phyloP scores from a whole-genome alignment of 768 basidiomycete species.

The Phylloporus arenicola region DNA sequence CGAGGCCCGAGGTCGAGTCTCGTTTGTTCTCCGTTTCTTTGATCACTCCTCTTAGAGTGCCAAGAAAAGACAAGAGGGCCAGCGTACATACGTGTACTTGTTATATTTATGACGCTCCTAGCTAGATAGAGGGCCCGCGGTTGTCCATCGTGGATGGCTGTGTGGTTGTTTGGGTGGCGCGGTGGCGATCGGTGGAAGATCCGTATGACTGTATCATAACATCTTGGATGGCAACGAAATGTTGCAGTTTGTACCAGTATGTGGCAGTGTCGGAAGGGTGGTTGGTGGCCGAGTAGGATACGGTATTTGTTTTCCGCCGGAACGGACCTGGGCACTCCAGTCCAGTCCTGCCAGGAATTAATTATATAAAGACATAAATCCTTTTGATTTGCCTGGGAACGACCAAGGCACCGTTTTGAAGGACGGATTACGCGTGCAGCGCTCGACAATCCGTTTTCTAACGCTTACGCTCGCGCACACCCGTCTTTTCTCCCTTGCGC shows the following conservation, averaged over 20 bases:
- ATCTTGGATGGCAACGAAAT: not conserved
- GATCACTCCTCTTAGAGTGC: conserved; percentile 4
- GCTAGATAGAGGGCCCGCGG: not conserved
- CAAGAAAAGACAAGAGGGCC: conserved; percentile 5
- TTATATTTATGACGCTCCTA: conserved; percentile 18
- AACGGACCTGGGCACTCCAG: too few species aligned
- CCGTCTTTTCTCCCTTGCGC: not conserved
- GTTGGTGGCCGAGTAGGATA: not conserved
- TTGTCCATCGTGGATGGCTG: not conserved
- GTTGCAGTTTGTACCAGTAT: not conserved
- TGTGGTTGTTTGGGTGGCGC: not conserved
- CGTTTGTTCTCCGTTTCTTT: not conserved
- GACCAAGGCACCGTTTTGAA: too few species aligned
- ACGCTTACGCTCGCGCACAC: not conserved
- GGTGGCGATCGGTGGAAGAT: conserved; percentile 5
- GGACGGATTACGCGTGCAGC: too few species aligned
- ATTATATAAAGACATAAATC: too few species aligned
- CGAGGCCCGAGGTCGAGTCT: conserved; percentile 5
- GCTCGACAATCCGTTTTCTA: not conserved
- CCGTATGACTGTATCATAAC: not conserved
- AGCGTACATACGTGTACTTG: conserved; percentile 19
- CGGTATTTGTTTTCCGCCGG: too few species aligned
- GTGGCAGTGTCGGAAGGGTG: not conserved
- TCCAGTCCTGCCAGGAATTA: too few species aligned
- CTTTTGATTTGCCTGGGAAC: too few species aligned